Evolutionary conservation across 129 eudicot genomes (phyloP).

Genomic region (Erigeron canadensis): DNA sequence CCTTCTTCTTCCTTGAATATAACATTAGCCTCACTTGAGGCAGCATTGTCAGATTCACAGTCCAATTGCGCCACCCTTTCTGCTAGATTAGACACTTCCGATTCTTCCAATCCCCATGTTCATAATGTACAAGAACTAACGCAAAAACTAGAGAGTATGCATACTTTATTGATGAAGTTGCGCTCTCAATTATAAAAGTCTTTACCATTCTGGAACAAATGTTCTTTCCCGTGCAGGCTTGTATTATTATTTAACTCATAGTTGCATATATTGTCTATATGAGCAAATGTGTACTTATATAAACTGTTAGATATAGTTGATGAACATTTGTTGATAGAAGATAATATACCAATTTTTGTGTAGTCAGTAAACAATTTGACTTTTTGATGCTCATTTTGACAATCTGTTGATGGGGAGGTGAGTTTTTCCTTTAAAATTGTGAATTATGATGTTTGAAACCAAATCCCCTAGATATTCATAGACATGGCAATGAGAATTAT

Average conservation of each 20-base stretch:
- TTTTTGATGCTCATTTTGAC: too few species aligned
- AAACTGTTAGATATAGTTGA: neutral
- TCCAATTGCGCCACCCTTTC: conserved; percentile 57
- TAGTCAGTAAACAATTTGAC: neutral
- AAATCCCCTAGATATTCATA: too few species aligned
- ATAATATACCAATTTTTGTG: neutral
- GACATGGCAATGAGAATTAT: too few species aligned
- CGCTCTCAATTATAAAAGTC: conserved; percentile 34
- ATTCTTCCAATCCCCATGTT: conserved; percentile 39
- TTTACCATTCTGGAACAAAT: neutral
- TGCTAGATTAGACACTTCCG: conserved; percentile 29
- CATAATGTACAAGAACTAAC: conserved; percentile 46
- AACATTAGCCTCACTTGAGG: conserved; percentile 63
- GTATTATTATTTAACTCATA: neutral
- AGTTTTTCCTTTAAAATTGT: too few species aligned
- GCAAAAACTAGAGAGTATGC: conserved; percentile 61
- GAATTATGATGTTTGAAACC: too few species aligned
- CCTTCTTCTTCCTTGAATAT: conserved; percentile 29
- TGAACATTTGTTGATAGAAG: neutral
- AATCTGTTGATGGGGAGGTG: too few species aligned
- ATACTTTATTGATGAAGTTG: conserved; percentile 49
- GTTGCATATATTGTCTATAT: neutral
- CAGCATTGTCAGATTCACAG: conserved; percentile 50
- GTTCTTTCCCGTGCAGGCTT: neutral
- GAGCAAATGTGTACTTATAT: neutral